Percentiles rank a stretch among this genome's conserved stretches.
These are phyloP conservation scores for Tetragonia tetragonoides DNA, from an alignment of 148 eudicot species.

Conservation along the genomic window DNA sequence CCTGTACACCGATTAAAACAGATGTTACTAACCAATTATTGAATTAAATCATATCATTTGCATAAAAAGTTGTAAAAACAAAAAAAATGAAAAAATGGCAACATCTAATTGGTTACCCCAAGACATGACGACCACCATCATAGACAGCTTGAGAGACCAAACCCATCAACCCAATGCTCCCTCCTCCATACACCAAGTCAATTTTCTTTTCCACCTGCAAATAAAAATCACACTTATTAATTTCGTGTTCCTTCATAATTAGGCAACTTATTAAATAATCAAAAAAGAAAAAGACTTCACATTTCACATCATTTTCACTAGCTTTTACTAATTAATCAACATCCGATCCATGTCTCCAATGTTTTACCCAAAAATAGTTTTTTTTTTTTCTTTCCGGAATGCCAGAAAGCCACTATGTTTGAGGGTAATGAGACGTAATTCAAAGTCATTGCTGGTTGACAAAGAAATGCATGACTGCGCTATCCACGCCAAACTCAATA, in stretches of 20 bases:
- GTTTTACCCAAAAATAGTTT: not conserved
- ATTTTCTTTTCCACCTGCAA: slow-evolving; percentile 71
- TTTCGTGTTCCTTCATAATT: not conserved
- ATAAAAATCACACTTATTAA: not conserved
- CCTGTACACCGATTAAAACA: slow-evolving; percentile 35
- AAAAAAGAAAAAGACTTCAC: not conserved
- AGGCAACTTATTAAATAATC: not conserved
- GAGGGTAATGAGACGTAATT: too few relatives aligned
- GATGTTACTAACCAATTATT: not conserved
- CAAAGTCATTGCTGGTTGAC: too few relatives aligned
- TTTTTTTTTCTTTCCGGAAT: too few relatives aligned
- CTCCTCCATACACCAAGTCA: slow-evolving; percentile 93
- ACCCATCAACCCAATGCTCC: slow-evolving; percentile 91
- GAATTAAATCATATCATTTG: not conserved
- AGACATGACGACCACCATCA: slow-evolving; percentile 86
- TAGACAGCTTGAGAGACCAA: slow-evolving; percentile 73
- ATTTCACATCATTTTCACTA: not conserved
- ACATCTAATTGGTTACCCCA: slow-evolving; percentile 44
- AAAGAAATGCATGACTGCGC: too few relatives aligned
- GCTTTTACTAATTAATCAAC: not conserved
- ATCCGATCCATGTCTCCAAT: not conserved
- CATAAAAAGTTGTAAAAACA: not conserved
- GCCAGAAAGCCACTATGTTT: too few relatives aligned
- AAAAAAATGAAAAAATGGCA: not conserved
- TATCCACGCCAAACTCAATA: too few relatives aligned